Base-by-base conservation (phyloP, 2,329 filamentous ascomycete species). In the Calycina herbarum region DNA sequence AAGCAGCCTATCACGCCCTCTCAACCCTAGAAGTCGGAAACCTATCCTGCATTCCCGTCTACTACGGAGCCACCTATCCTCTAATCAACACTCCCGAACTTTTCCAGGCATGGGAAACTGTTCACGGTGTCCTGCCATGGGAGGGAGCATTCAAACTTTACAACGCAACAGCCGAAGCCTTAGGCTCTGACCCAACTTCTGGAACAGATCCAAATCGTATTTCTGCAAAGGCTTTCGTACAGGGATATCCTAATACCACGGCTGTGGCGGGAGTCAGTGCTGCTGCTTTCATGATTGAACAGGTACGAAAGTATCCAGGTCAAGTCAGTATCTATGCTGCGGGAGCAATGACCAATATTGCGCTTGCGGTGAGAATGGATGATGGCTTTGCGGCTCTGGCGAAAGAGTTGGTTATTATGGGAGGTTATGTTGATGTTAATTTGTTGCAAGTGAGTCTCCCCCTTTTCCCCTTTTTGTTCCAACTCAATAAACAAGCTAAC, bases 331-430 rank as follows among this genome's bases (percentile, higher is more conserved):
- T 85, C 66, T 82, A 78, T 70, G 75, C 79, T 7, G 80, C 76
- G 7, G 81, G 82, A 7, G 76, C 81, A 2, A 66, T 84, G 69
- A 84, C 82, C 17, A 84, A 83, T 66, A 74, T 84, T 40, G 82
- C 82, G 2, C 70, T 83, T 60, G 82, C 82, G 1, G 75, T 79
- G 29, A 77, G 80, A 5, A 73, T 82, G 69, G 81, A 84, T 71
- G 74, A 80, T 2, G 73, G 75, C 11, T 84, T 84, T 69, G 81
- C 82, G 1, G 76, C 75, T 29, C 72, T 80, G 59, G 77, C 80
- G 5, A 82, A 81, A 69, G 79, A 80, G 35, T 74, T 84, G 3
- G 76, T 82, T 31, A 77, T 83, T 61, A 84, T 84, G 81, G 82
- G 82, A 62, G 81, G 82, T 1, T 83, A 81, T 69, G 70, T 83